Percentiles rank a stretch among this genome's conserved stretches.
phyloP scores from a whole-genome alignment of 495 filamentous ascomycete genomes.

The Penicillium lividum region DNA sequence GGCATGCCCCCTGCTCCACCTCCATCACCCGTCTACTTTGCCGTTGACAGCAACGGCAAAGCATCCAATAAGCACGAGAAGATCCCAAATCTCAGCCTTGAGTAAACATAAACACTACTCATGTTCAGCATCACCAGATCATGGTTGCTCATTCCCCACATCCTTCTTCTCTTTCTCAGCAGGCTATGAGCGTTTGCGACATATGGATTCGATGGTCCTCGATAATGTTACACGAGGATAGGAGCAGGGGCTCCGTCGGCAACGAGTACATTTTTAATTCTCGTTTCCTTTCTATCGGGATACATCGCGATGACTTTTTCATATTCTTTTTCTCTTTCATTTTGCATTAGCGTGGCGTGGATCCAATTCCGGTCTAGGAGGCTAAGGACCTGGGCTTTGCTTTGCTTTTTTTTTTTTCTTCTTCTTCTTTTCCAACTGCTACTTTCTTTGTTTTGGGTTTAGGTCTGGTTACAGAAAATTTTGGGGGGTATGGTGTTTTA shows the following conservation, averaged over 20 bases:
- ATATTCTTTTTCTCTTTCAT: not conserved
- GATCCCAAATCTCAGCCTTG: constrained; percentile 25
- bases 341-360: constrained; percentile 10
- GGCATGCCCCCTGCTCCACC: constrained; percentile 48
- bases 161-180: not conserved
- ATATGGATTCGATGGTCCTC: not conserved
- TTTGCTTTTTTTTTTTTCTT: not conserved
- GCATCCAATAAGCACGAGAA: constrained; percentile 17
- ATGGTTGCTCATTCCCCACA: not conserved
- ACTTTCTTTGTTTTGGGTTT: not conserved
- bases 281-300: not conserved
- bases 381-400: not conserved
- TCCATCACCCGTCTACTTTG: constrained; percentile 48
- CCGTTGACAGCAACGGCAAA: constrained; percentile 21
- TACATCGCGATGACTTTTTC: constrained; percentile 2
- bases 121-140: not conserved
- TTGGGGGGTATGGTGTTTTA: constrained; percentile 12
- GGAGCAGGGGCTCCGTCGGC: not conserved
- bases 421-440: not conserved
- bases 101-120: constrained; percentile 11
- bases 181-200: constrained; percentile 4
- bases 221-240: not conserved
- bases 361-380: not conserved
- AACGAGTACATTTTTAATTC: not conserved
- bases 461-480: constrained; percentile 9